phyloP scores from a whole-genome alignment of 2,329 filamentous ascomycete species.

The Sclerotinia nivalis region DNA sequence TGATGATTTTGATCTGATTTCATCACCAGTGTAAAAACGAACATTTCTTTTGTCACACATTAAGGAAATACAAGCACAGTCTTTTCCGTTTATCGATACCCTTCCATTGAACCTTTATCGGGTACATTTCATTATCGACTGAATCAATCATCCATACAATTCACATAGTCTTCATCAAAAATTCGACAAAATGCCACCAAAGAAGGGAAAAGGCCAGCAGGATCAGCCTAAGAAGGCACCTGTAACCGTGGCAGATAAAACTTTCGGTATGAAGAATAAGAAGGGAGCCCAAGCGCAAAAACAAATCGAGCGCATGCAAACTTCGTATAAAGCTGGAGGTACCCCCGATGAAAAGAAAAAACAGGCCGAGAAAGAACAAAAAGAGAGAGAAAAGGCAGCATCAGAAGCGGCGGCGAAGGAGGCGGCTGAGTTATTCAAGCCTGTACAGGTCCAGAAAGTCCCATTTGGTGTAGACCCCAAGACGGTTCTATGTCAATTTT shows the following conservation, averaged over 20 bases:
- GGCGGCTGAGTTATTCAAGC: slow-evolving; percentile 77
- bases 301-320: slow-evolving; percentile 80
- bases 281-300: slow-evolving; percentile 90
- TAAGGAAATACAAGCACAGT: slow-evolving; percentile 31
- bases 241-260: slow-evolving; percentile 79
- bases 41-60: slow-evolving; percentile 7
- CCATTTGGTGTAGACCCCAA: slow-evolving; percentile 98
- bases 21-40: slow-evolving; percentile 16
- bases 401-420: slow-evolving; percentile 83
- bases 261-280: slow-evolving; percentile 99
- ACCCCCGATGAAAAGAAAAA: slow-evolving; percentile 86
- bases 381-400: slow-evolving; percentile 87
- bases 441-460: slow-evolving; percentile 94
- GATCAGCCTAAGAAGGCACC: slow-evolving; percentile 54
- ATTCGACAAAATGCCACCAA: slow-evolving; percentile 68
- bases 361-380: slow-evolving; percentile 64
- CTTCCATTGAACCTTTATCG: background rate
- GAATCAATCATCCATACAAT: background rate
- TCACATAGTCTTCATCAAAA: background rate
- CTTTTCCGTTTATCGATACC: slow-evolving; percentile 34
- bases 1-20: slow-evolving; percentile 15
- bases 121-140: background rate
- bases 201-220: slow-evolving; percentile 55
- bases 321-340: slow-evolving; percentile 71
- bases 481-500: slow-evolving; percentile 94